Evolutionary conservation across 2,329 filamentous ascomycete genomes (phyloP).

Genomic region (Penicillium sp.): DNA sequence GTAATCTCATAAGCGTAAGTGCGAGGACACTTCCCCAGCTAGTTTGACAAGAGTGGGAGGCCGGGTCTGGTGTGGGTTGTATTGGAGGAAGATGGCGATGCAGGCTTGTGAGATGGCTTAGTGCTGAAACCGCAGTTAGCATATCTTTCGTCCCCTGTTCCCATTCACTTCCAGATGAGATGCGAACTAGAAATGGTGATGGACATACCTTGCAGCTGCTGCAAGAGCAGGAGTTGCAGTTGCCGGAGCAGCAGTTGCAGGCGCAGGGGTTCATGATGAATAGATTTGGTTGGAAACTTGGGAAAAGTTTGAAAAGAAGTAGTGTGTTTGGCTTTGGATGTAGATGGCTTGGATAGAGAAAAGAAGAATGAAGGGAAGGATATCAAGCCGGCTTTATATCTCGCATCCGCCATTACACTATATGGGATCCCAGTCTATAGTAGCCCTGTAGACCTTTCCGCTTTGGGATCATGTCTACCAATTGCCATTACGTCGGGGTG

Average conservation of each 20-base stretch:
- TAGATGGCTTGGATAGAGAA: constrained; percentile 2
- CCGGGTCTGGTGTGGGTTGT: constrained; percentile 24
- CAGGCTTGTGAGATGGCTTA: constrained; percentile 20
- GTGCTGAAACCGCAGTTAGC: constrained; percentile 24
- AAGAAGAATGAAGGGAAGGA: constrained; percentile 8
- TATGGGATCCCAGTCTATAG: neutral
- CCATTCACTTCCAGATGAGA: neutral
- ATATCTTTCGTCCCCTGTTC: neutral
- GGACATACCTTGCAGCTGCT: constrained; percentile 37
- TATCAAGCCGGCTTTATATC: constrained; percentile 21
- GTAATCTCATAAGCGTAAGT: constrained; percentile 1
- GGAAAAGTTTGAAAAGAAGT: constrained; percentile 6
- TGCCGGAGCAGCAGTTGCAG: constrained; percentile 40
- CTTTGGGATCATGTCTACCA: constrained; percentile 2
- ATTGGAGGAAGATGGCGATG: constrained; percentile 22
- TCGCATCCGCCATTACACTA: neutral
- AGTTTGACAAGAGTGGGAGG: constrained; percentile 24
- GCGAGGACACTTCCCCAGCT: constrained; percentile 4
- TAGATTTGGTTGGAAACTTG: constrained; percentile 18
- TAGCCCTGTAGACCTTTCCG: neutral
- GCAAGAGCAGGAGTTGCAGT: constrained; percentile 30
- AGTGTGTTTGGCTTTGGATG: neutral
- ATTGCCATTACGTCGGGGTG: neutral
- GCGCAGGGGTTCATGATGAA: constrained; percentile 43
- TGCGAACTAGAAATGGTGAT: neutral